phyloP scores from a whole-genome alignment of 73 alveolate species.

The Strombidium stylifer region DNA sequence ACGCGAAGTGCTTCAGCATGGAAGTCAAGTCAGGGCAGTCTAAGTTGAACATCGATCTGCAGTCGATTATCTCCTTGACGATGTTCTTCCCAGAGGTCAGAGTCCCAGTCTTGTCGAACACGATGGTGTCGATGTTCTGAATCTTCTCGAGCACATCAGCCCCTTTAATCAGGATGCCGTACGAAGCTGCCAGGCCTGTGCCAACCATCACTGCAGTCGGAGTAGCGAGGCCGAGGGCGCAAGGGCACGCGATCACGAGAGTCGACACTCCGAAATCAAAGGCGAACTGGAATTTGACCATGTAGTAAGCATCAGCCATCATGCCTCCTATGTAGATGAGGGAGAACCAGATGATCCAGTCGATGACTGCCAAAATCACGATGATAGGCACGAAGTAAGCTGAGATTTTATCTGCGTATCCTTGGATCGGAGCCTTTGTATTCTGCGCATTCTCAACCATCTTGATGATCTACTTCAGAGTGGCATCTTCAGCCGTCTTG shows the following conservation, averaged over 20 bases:
- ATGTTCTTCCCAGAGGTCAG: conserved; percentile 74
- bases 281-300: conserved; percentile 50
- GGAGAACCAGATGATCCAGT: conserved; percentile 80
- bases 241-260: conserved; percentile 94
- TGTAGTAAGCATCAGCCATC: conserved; percentile 30
- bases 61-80: conserved; percentile 45
- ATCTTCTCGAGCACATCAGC: conserved; percentile 81
- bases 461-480: conserved; percentile 74
- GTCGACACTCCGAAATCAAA: conserved; percentile 63
- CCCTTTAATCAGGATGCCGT: conserved; percentile 87
- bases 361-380: conserved; percentile 53
- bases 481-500: conserved; percentile 65
- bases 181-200: conserved; percentile 87
- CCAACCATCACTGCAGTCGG: conserved; percentile 98
- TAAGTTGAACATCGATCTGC: conserved; percentile 34
- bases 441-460: conserved; percentile 82
- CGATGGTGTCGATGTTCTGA: conserved; percentile 67
- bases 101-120: conserved; percentile 97
- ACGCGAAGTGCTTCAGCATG: no score
- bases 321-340: conserved; percentile 57
- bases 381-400: conserved; percentile 74
- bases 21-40: conserved; percentile 19
- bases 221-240: conserved; percentile 98
- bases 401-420: conserved; percentile 69
- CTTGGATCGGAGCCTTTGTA: conserved; percentile 71